Evolutionary conservation across 1,284 basidiomycete species (phyloP).

Genomic region (Hemileia vastatrix): DNA sequence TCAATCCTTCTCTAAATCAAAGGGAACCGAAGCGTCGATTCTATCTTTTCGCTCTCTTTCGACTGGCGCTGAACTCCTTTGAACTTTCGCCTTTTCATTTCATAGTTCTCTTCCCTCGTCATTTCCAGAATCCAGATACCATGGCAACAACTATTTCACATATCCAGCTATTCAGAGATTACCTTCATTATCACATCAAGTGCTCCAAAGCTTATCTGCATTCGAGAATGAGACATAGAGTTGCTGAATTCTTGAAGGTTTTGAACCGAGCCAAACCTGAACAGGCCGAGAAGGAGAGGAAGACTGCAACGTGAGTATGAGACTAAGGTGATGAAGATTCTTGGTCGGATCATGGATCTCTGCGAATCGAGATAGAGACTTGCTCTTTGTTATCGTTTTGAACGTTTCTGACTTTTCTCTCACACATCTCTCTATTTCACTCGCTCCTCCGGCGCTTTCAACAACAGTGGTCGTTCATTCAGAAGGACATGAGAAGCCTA

Average conservation of each 20-base stretch:
- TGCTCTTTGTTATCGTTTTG: neutral
- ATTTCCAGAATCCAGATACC: constrained; percentile 66
- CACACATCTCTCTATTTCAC: neutral
- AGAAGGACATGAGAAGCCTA: neutral
- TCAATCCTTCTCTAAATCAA: too few species aligned
- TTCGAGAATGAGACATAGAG: constrained; percentile 86
- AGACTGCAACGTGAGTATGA: constrained; percentile 74
- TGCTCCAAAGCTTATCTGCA: constrained; percentile 99
- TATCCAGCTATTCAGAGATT: constrained; percentile 94
- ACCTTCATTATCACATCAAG: constrained; percentile 98
- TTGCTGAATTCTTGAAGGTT: constrained; percentile 93
- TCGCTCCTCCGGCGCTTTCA: neutral
- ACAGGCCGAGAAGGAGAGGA: constrained; percentile 67
- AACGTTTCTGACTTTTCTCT: neutral
- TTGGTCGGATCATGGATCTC: too few species aligned
- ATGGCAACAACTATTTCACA: constrained; percentile 78
- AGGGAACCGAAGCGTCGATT: too few species aligned
- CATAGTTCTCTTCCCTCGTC: constrained; percentile 83
- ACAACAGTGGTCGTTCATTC: neutral
- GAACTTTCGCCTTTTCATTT: too few species aligned
- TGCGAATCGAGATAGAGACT: neutral
- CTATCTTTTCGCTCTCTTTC: too few species aligned
- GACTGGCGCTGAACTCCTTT: too few species aligned
- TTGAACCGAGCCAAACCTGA: constrained; percentile 97
- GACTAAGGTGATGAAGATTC: neutral